Conservation (phyloP, 805 yeast species). For the Phaffomyces antillensis region DNA sequence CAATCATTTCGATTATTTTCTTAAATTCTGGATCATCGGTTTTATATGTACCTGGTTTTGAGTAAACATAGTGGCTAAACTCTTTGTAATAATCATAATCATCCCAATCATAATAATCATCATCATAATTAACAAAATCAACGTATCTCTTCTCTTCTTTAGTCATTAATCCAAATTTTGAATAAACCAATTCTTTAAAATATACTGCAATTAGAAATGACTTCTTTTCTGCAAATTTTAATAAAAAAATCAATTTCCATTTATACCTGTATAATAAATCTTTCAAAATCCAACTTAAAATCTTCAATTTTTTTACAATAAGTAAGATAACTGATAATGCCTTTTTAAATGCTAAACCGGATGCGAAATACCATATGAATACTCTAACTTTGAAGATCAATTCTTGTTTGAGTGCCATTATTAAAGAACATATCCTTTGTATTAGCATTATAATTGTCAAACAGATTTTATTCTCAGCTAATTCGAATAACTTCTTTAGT, state of each 20-base stretch:
- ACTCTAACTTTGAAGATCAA: slow-evolving; percentile 8
- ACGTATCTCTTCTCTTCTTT: slow-evolving; percentile 5
- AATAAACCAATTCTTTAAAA: slow-evolving; percentile 12
- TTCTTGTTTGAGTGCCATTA: slow-evolving; percentile 8
- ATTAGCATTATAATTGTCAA: slow-evolving; percentile 10
- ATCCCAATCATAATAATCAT: slow-evolving; percentile 10
- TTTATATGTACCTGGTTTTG: slow-evolving; percentile 4
- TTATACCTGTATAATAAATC: slow-evolving; percentile 17
- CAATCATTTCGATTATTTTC: slow-evolving; percentile 1
- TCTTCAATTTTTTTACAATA: slow-evolving; percentile 13
- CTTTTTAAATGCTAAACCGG: slow-evolving; percentile 10
- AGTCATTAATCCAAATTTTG: slow-evolving; percentile 10
- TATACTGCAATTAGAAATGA: slow-evolving; percentile 10
- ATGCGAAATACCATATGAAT: slow-evolving; percentile 10
- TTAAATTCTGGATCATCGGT: slow-evolving; percentile 5
- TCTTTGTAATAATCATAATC: slow-evolving; percentile 16
- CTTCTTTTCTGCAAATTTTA: slow-evolving; percentile 9
- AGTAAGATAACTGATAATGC: slow-evolving; percentile 8
- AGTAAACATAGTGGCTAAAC: slow-evolving; percentile 10
- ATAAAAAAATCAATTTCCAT: slow-evolving; percentile 16
- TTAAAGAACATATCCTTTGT: slow-evolving; percentile 8
- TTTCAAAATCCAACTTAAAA: slow-evolving; percentile 16
- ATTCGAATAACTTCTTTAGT: slow-evolving; percentile 13
- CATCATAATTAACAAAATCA: slow-evolving; percentile 9
- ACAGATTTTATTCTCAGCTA: slow-evolving; percentile 11